Base-by-base conservation (phyloP, 108 stramenopile species). In the Hondaea fermentalgiana region DNA sequence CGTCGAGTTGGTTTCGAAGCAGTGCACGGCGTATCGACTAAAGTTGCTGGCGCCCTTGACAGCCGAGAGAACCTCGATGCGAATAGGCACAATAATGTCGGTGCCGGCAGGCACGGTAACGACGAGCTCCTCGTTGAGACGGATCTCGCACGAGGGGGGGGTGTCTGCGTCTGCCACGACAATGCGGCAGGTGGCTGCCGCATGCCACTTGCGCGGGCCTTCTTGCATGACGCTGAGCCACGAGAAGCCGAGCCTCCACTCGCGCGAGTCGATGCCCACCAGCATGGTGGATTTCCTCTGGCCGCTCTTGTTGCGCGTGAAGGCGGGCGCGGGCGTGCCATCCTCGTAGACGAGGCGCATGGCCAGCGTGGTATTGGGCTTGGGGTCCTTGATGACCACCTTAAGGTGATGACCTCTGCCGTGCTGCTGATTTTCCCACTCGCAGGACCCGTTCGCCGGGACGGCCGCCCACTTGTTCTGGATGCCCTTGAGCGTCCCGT, bases 341-440 rank as follows among this genome's bases (percentile, higher is more conserved):
- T 83, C 76, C 51, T 83, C 76, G 25, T 83, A 53, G 0, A 47
- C 45, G 28, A 83, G 76, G 3, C 76, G 19, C 76, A 83, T 47
- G 23, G 76, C 76, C 23, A 83, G 4, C 43, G 51, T 53, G 6
- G 76, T 12, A 0, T 53, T 53, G 51, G n/a, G 23, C 49, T 47
- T 83, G 49, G 76, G 76, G 49, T 83, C 4, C 25, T 23, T 47
- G 76, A 83, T 83, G 43, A 53, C 51, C n/a, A 83, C 51, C 76
- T 83, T 83, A 4, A 83, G 45, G 3, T 83, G 76, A 23, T 83
- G 76, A 12, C 51, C 51, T 35, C 76, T 47, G n/a, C 76, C 76
- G 51, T 83, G 76, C 51, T 83, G 76, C 76, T 83, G 76, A 35
- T 83, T 83, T 45, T 83, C 76, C 76, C 76, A 83, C 51, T 83